Percentiles rank a stretch among this genome's conserved stretches.
Conservation (phyloP, 129 eudicot species). For the Centella asiatica region DNA sequence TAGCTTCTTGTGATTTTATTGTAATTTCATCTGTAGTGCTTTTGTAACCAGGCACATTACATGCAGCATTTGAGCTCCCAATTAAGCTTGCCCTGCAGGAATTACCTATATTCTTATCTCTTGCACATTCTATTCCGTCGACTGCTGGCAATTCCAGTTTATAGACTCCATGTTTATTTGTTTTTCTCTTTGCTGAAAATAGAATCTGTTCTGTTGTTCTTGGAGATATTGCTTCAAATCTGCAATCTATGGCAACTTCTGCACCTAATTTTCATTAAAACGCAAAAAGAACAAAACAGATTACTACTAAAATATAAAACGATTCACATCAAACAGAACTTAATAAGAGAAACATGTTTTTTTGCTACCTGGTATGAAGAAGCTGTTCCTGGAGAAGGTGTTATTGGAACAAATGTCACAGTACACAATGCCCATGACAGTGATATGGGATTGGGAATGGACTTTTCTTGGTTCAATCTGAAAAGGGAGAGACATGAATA, state of each 20-base stretch:
- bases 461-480: constrained; percentile 34
- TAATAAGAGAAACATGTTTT: too few species aligned
- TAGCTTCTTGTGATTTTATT: constrained; percentile 54
- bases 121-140: constrained; percentile 85
- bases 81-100: constrained; percentile 64
- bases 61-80: constrained; percentile 39
- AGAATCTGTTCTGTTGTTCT: constrained; percentile 64
- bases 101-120: constrained; percentile 44
- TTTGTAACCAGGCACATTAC: constrained; percentile 59
- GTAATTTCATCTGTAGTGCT: constrained; percentile 62
- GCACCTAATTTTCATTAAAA: constrained; percentile 57
- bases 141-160: constrained; percentile 68
- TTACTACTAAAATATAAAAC: neutral
- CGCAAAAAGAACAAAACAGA: neutral
- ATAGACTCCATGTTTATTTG: constrained; percentile 68
- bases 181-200: constrained; percentile 80
- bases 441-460: constrained; percentile 57
- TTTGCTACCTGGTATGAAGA: constrained; percentile 76
- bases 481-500: constrained; percentile 16
- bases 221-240: constrained; percentile 61
- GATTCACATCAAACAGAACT: neutral
- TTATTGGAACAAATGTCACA: constrained; percentile 85
- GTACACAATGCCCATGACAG: constrained; percentile 87
- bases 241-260: constrained; percentile 81
- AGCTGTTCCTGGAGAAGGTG: constrained; percentile 81